Evolutionary conservation across 2,329 filamentous ascomycete genomes (phyloP), one percentile per base, ranked within the genome.

Genomic region (Bipolaris sorokiniana): DNA sequence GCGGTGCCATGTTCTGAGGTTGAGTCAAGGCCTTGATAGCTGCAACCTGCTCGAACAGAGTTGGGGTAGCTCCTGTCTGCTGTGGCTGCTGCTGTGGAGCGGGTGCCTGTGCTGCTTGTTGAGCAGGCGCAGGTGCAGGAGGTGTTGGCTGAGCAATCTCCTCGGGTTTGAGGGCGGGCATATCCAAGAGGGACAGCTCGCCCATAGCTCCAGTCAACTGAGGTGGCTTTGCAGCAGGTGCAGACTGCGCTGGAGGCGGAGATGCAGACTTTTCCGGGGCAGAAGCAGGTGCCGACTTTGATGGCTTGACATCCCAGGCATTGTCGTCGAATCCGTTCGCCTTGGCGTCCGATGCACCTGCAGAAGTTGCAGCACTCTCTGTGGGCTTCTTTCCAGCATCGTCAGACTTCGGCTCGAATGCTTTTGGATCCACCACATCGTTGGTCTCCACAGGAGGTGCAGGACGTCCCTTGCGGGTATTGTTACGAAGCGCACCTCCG

Each of bases 301-400:
- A 85, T 16, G 92, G 91, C 79, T 97, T 97, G 48, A 97, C 89
- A 69, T 96, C 91, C 95, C 95, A 99, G 7, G 95, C 95, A 80
- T 98, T 92, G 71, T 98, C 95, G 49, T 99, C 95, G 70, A 98
- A 98, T 2, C 91, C 91, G 57, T 82, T 80, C 40, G 77, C 76
- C 48, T 80, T 79, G 57, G 84, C 82, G 36, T 83, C 68, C 36
- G 75, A 80, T 36, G 79, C 74, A 36, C 86, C 80, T 7, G 76
- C 77, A 55, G 79, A 75, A 13, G 80, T 75, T 22, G 80, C 72
- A 50, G 80, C 79, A 16, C 76, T 76, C 37, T 84, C 82, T 34
- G 70, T 75, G 58, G 68, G 76, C 59, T 81, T 81, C 53, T 81
- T 76, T 11, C 76, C 70, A 3, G 79, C 66, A 33, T 77, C 77